phyloP scores from a whole-genome alignment of 2,329 filamentous ascomycete species.

The Neonectria neomacrospora region DNA sequence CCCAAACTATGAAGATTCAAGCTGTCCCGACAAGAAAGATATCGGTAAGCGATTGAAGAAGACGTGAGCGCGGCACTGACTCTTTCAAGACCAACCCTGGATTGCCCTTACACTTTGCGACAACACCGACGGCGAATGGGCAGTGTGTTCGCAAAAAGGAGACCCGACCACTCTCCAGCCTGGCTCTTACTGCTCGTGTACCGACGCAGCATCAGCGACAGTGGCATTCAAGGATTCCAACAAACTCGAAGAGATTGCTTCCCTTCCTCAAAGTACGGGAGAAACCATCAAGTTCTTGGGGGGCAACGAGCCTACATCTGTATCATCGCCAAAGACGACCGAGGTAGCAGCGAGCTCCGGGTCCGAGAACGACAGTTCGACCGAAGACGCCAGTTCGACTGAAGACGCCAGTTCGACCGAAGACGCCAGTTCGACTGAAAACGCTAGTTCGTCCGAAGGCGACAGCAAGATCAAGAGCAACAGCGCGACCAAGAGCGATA shows the following conservation, averaged over 20 bases:
- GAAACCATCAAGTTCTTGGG: background rate
- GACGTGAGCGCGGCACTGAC: background rate
- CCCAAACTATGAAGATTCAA: background rate
- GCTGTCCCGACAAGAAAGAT: background rate
- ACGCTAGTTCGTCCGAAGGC: no score
- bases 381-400: no score
- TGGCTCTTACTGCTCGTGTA: background rate
- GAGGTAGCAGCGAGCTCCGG: background rate
- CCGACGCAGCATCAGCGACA: background rate
- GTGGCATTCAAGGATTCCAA: background rate
- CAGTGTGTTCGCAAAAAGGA: background rate
- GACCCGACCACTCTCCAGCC: background rate
- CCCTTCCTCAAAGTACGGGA: background rate
- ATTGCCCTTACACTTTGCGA: background rate
- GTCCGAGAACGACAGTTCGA: no score
- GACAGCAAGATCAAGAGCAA: background rate
- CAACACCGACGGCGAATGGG: background rate
- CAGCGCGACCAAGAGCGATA: background rate
- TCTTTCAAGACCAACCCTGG: background rate
- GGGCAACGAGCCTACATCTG: background rate
- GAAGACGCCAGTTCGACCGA: no score
- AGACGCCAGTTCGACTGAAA: no score
- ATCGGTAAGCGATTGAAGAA: background rate
- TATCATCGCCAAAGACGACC: background rate
- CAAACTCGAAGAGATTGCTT: background rate